phyloP scores from a whole-genome alignment of 257 asterid species.

The Cordia subcordata region DNA sequence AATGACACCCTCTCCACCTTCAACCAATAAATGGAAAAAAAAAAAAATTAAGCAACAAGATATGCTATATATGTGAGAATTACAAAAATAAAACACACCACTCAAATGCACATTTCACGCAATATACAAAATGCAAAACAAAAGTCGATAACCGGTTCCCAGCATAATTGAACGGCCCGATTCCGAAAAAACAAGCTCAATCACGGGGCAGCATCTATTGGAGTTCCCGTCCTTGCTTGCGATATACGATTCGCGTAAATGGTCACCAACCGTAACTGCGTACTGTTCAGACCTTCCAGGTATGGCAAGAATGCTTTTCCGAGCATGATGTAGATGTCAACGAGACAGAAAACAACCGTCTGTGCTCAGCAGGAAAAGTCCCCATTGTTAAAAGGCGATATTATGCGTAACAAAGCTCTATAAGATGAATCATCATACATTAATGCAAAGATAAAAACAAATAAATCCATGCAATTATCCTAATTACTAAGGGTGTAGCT shows the following conservation, averaged over 20 bases:
- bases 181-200: not conserved
- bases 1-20: not conserved
- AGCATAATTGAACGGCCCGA: not conserved
- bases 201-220: slow-evolving; percentile 57
- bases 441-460: too few relatives aligned
- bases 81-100: not conserved
- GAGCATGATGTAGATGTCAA: slow-evolving; percentile 90
- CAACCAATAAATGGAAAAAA: not conserved
- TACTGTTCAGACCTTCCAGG: slow-evolving; percentile 87
- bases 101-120: not conserved
- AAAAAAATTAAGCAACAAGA: not conserved
- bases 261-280: slow-evolving; percentile 85
- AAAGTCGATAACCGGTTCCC: too few relatives aligned
- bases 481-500: too few relatives aligned
- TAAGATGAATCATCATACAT: too few relatives aligned
- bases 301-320: slow-evolving; percentile 93
- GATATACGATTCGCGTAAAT: slow-evolving; percentile 96
- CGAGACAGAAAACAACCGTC: slow-evolving; percentile 98
- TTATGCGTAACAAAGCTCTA: too few relatives aligned
- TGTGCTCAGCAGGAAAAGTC: slow-evolving; percentile 29
- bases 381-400: not conserved
- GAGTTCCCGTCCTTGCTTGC: slow-evolving; percentile 91
- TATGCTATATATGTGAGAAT: too few relatives aligned
- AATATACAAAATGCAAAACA: not conserved
- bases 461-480: too few relatives aligned